Evolutionary conservation across 805 yeast species (phyloP), one percentile per base, ranked within the genome.

Genomic region (Saccharomycopsis selenospora): DNA sequence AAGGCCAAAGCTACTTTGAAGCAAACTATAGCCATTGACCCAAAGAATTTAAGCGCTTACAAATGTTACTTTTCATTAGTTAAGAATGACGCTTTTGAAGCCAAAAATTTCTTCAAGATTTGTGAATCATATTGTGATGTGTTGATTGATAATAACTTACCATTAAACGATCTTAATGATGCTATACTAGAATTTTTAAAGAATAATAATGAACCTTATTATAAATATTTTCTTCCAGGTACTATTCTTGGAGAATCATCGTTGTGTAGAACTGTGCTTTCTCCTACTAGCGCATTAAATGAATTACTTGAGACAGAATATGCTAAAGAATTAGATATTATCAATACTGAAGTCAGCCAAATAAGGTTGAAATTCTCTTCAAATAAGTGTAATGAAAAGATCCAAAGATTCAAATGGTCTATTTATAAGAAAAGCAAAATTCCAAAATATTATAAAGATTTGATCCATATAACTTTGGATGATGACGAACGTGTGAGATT

Each of bases 21-120:
- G 26, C 59, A 57, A 18, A 89, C 89, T 0, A 72, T 77, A 2
- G 56, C 60, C 3, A 45, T 80, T 1, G 74, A 77, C 24, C 73
- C 77, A 0, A 67, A 68, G 1, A 77, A 81, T 44, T 54, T 79
- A 1, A 61, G 76, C 23, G 95, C 89, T 0, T 90, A 93, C 93
- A 87, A 85, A 58, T 98, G 98, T 1, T 70, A 82, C 50, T 65
- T 79, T 50, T 73, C 76, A 44, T 62, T 78, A 0, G 68, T 66
- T 8, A 64, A 66, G 47, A 56, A 63, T 10, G 55, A 56, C 7
- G 60, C 67, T n/a, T n/a, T n/a, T 3, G 72, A 76, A 47, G 67
- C 66, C 53, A n/a, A n/a, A n/a, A n/a, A n/a, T n/a, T 80, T 74
- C 61, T 81, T 83, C 57, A 56, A 61, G 0, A 67, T 75, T 4